phyloP scores from a whole-genome alignment of 371 early-diverging fungal species.

The Gilbertella persicaria region DNA sequence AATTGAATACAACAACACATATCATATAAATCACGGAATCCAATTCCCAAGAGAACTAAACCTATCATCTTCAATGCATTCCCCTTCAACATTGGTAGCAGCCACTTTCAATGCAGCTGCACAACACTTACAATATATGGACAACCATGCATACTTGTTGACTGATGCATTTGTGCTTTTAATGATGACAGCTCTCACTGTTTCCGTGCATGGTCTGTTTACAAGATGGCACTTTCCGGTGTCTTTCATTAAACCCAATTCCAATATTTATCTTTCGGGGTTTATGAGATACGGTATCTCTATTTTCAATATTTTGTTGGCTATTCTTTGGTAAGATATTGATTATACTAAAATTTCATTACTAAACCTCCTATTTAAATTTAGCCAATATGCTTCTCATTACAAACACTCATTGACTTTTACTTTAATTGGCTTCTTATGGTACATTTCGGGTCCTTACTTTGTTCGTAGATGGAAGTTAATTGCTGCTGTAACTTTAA shows the following conservation, averaged over 20 bases:
- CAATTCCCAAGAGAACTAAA: slow-evolving; percentile 18
- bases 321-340: slow-evolving; percentile 25
- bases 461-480: slow-evolving; percentile 30
- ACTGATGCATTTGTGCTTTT: slow-evolving; percentile 37
- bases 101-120: neutral
- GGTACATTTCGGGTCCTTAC: slow-evolving; percentile 39
- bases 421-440: slow-evolving; percentile 17
- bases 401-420: slow-evolving; percentile 9
- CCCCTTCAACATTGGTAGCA: slow-evolving; percentile 29
- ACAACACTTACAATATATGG: slow-evolving; percentile 13
- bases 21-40: slow-evolving; percentile 20
- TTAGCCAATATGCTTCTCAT: slow-evolving; percentile 18
- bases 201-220: slow-evolving; percentile 31
- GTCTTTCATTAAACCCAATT: slow-evolving; percentile 25
- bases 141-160: slow-evolving; percentile 2
- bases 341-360: neutral
- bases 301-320: slow-evolving; percentile 11
- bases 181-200: slow-evolving; percentile 37
- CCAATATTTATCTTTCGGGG: slow-evolving; percentile 10
- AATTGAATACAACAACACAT: slow-evolving; percentile 31
- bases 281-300: slow-evolving; percentile 30
- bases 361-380: neutral
- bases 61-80: slow-evolving; percentile 26
- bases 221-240: slow-evolving; percentile 43
- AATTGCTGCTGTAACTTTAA: slow-evolving; percentile 11